Conservation (phyloP, 331 rosid genomes). For the Phaseolus coccineus region DNA sequence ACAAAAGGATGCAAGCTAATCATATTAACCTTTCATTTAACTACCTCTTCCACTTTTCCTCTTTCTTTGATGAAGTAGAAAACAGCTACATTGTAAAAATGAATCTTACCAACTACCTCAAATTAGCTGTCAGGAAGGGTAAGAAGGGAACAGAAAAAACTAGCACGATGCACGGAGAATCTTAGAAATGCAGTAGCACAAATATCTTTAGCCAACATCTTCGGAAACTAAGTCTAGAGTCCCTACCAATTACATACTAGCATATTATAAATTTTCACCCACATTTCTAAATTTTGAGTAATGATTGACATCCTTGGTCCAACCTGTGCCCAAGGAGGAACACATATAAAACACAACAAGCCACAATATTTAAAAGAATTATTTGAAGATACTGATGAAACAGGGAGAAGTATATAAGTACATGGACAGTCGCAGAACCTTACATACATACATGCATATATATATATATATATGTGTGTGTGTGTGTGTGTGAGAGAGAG, state of each 20-base stretch:
- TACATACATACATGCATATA: no score
- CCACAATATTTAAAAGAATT: background rate
- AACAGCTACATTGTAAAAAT: slow-evolving; percentile 17
- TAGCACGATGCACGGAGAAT: slow-evolving; percentile 11
- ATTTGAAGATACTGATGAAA: background rate
- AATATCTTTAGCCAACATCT: background rate
- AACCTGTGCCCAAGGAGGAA: background rate
- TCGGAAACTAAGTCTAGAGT: slow-evolving; percentile 6
- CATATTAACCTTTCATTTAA: slow-evolving; percentile 23
- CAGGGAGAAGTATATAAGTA: background rate
- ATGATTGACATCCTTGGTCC: slow-evolving; percentile 10
- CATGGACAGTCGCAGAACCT: background rate
- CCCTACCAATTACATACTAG: background rate
- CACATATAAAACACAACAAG: background rate
- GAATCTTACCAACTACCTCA: slow-evolving; percentile 7
- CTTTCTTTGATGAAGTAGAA: slow-evolving; percentile 7
- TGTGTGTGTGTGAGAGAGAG: no score
- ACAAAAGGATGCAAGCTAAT: slow-evolving; percentile 36
- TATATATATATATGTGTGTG: no score
- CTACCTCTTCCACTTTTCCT: slow-evolving; percentile 14
- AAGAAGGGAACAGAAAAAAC: slow-evolving; percentile 27
- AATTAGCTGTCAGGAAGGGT: slow-evolving; percentile 11
- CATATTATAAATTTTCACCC: background rate
- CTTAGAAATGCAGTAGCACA: background rate
- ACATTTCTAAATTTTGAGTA: slow-evolving; percentile 11